Conservation (phyloP, 2,329 filamentous ascomycete genomes). For the Arachnopeziza araneosa region DNA sequence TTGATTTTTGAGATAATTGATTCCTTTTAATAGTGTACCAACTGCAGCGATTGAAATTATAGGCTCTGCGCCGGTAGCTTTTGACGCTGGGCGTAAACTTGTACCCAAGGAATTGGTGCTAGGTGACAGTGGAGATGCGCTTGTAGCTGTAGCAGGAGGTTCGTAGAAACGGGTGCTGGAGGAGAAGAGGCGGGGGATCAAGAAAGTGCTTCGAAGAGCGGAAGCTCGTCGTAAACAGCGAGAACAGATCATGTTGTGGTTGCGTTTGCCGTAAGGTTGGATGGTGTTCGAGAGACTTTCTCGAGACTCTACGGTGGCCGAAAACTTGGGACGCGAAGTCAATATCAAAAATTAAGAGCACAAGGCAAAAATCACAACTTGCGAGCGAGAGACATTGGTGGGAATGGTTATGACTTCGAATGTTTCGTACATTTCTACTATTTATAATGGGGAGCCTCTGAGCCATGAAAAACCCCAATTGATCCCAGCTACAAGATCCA, state of each 20-base stretch:
- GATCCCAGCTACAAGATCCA: neutral
- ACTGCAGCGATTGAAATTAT: conserved; percentile 35
- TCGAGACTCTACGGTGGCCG: conserved; percentile 21
- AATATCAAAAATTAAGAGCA: conserved; percentile 19
- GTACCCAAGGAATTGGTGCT: too few species aligned
- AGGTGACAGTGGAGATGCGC: neutral
- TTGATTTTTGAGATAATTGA: conserved; percentile 73
- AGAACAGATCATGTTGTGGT: conserved; percentile 11
- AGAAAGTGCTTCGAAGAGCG: conserved; percentile 7
- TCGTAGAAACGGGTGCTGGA: conserved; percentile 16
- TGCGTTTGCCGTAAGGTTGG: conserved; percentile 8
- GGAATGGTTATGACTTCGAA: neutral
- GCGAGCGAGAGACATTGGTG: neutral
- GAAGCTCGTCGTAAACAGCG: conserved; percentile 45
- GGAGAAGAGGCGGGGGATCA: conserved; percentile 14
- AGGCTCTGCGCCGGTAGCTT: neutral
- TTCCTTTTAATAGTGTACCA: conserved; percentile 64
- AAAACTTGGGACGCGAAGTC: conserved; percentile 4
- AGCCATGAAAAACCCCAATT: neutral
- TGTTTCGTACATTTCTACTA: neutral
- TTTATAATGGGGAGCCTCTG: neutral
- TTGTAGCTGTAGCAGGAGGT: neutral
- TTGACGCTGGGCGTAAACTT: neutral
- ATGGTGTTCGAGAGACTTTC: conserved; percentile 26
- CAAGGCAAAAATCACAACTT: neutral